Evolutionary conservation across 169 alveolate species (phyloP), one percentile per base, ranked within the genome.

Genomic region (Plasmodium cynomolgi): DNA sequence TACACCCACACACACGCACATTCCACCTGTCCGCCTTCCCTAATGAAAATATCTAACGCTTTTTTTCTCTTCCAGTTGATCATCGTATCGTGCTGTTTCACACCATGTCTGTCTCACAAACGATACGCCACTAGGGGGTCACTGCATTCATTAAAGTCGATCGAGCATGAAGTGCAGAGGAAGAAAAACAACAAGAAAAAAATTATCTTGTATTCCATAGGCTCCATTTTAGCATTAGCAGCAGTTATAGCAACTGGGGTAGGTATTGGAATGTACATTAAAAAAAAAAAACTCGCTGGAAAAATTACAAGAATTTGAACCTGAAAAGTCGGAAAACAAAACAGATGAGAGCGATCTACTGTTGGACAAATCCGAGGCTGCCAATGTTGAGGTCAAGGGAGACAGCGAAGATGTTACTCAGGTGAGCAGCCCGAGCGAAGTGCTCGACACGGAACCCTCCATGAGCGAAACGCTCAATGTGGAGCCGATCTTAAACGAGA

Each of bases 211-310:
- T 23, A 23, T 84, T 26, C 93, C 37, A 44, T 84, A 73, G 93
- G 84, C 23, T 73, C 84, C 17, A 71, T 75, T 3, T 2, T 41
- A 26, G 82, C 26, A n/a, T 23, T 73, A 47, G 79, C 93, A 3
- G 84, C 93, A 47, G 62, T 50, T 17, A 13, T 75, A 26, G 84
- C 58, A 58, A 20, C 72, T 29, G 93, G 84, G 23, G 44, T 73
- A 47, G 93, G 93, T 23, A 3, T 84, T 47, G 84, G 84, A n/a
- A 41, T 84, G 62, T 83, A 83, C 47, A 37, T 83, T 13, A 26
- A 83, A 8, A 83, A 83, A 82, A 82, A 58, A 83, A 26, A 39
- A 83, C 4, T 56, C n/a, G 1, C 3, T 6, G 29, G 50, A 83
- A 50, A 29, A 50, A 0, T 34, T 83, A 68, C 33, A 83, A 37